Base-by-base conservation (phyloP, 129 eudicot species). In the Scalesia atractyloides region DNA sequence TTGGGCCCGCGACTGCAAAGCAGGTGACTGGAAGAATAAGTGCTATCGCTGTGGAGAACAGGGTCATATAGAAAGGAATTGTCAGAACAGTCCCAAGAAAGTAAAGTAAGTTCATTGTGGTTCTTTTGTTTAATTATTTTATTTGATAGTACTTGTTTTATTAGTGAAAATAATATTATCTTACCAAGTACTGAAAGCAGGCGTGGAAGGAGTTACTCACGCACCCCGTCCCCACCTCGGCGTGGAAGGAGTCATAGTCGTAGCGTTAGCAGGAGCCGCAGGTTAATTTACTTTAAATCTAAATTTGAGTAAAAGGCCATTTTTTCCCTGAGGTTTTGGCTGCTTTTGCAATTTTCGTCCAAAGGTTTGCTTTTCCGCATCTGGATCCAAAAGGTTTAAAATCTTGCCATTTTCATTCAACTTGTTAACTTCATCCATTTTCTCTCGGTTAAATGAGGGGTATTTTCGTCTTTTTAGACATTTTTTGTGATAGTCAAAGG, bases 1-100 rank as follows among this genome's bases (percentile, higher is more conserved):
- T 34, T 91, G 97, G 97, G 97, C 97, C 20, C 85, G 95, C 12
- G 97, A 91, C 68, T 91, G 97, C 84, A 88, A 91, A 78, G 91
- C 91, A n/a, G 97, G 97, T 41, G 97, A 91, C 75, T 91, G 97
- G 97, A 91, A 91, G 77, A 91, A 91, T 86, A 91, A 91, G 78
- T 91, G 97, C 68, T 91, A 91, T 70, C 91, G 95, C 13, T 91
- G 97, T 86, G 97, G 95, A 12, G 97, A 91, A 58, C 88, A 86
- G 46, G 97, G 95, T 2, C 95, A 91, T 74, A 87, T 90, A 70
- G 95, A 88, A 78, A 88, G 85, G 69, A 91, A 91, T 64, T 91
- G 97, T 69, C 97, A 91, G 65, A 91, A 91, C 80, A 91, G 97
- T 75, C 97, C 97, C 58, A 84, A 88, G 78, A 91, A 91, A 80